Conservation (phyloP, 768 basidiomycete species). For the Phaeotremella fagi region DNA sequence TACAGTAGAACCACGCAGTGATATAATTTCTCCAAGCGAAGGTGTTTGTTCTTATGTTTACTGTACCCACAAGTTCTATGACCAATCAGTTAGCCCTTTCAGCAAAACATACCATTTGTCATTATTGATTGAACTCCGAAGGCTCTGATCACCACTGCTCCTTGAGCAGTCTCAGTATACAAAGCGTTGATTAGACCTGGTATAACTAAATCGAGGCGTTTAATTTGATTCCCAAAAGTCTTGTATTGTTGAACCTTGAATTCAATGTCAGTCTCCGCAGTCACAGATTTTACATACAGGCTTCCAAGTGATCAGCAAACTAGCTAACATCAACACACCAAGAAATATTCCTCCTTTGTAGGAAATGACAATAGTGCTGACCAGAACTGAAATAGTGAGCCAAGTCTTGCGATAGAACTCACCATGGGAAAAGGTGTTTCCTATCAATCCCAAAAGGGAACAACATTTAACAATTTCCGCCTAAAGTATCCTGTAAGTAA, state of each 20-base stretch:
- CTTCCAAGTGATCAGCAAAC: conserved; percentile 15
- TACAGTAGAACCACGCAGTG: conserved; percentile 24
- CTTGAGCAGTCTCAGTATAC: conserved; percentile 36
- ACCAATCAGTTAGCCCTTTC: no score
- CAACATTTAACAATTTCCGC: no score
- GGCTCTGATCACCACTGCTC: conserved; percentile 34
- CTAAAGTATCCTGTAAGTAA: no score
- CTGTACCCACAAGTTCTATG: conserved; percentile 11
- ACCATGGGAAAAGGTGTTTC: no score
- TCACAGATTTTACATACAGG: conserved; percentile 17
- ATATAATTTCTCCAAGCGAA: conserved; percentile 22
- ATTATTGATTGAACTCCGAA: conserved; percentile 32
- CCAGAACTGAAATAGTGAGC: no score
- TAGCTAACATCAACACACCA: conserved; percentile 1
- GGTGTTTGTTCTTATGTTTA: not conserved
- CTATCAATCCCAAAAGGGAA: no score
- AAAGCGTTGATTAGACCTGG: conserved; percentile 37
- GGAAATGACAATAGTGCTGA: conserved; percentile 17
- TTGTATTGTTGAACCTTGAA: conserved; percentile 25
- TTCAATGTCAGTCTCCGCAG: no score
- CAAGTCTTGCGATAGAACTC: no score
- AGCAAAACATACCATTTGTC: conserved; percentile 13
- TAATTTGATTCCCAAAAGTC: conserved; percentile 20
- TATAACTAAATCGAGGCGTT: conserved; percentile 18
- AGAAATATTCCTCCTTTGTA: conserved; percentile 24